Evolutionary conservation across 2,329 filamentous ascomycete genomes (phyloP).

Genomic region (Pestalotiopsis sp.): DNA sequence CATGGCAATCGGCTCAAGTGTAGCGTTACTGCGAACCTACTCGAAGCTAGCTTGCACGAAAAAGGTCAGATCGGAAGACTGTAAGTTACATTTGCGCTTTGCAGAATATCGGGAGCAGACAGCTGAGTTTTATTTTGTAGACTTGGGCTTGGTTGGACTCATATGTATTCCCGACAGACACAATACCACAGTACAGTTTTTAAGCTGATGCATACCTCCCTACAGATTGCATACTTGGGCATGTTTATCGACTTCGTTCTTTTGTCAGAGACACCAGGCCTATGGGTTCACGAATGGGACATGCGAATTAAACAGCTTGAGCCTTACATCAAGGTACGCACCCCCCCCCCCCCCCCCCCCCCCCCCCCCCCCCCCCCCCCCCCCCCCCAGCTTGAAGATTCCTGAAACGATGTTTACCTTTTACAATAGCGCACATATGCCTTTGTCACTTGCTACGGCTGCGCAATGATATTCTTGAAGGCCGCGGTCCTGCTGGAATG

Average conservation of each 20-base stretch:
- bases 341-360: no score
- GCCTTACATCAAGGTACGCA: background rate
- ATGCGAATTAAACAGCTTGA: background rate
- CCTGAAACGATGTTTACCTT: background rate
- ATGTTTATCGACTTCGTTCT: background rate
- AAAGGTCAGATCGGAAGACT: background rate
- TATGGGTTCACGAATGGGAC: constrained; percentile 6
- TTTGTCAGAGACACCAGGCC: background rate
- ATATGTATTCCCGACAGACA: background rate
- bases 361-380: no score
- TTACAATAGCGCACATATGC: background rate
- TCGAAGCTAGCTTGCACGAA: background rate
- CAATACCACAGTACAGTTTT: background rate
- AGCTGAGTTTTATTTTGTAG: background rate
- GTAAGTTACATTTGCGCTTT: background rate
- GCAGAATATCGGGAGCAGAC: background rate
- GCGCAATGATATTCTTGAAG: constrained; percentile 33
- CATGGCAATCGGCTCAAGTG: background rate
- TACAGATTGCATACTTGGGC: background rate
- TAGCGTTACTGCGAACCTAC: background rate
- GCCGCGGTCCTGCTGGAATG: constrained; percentile 44
- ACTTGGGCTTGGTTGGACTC: background rate
- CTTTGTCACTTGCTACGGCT: constrained; percentile 4
- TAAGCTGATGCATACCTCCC: background rate
- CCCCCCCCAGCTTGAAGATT: background rate